These are phyloP conservation scores for Ascochyta clinopodiicola DNA, from an alignment of 2,329 filamentous ascomycete species.

Conservation along the genomic window DNA sequence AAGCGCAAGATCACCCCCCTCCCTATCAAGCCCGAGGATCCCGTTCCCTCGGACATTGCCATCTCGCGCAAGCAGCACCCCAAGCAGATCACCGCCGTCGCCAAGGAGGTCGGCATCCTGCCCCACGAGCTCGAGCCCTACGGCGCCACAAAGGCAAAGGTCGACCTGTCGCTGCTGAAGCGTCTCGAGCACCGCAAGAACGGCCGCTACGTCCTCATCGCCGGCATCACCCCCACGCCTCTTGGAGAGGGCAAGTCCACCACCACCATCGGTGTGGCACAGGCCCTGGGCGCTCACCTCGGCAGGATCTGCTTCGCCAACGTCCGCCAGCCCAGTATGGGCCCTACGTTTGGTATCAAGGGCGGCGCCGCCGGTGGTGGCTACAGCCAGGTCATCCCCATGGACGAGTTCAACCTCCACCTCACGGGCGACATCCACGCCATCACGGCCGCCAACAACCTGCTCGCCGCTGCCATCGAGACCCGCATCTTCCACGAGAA, in stretches of 20 bases:
- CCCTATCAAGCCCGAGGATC: slow-evolving; percentile 77
- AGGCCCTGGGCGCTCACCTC: slow-evolving; percentile 88
- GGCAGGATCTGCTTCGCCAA: slow-evolving; percentile 92
- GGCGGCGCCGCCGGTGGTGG: slow-evolving; percentile 95
- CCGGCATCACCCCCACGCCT: slow-evolving; percentile 95
- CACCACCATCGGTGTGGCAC: slow-evolving; percentile 92
- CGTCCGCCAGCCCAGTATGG: slow-evolving; percentile 94
- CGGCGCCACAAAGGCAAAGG: slow-evolving; percentile 94
- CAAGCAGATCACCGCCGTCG: slow-evolving; percentile 87
- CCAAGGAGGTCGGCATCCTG: slow-evolving; percentile 85
- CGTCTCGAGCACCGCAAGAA: slow-evolving; percentile 86
- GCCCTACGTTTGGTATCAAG: slow-evolving; percentile 98
- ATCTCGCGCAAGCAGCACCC: slow-evolving; percentile 88
- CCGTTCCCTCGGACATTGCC: slow-evolving; percentile 94
- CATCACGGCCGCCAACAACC: slow-evolving; percentile 95
- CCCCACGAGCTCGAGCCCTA: slow-evolving; percentile 92
- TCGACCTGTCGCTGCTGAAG: slow-evolving; percentile 81
- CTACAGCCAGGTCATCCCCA: slow-evolving; percentile 98
- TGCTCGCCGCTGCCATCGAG: slow-evolving; percentile 94
- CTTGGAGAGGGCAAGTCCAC: slow-evolving; percentile 98
- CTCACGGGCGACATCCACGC: slow-evolving; percentile 98
- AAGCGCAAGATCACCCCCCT: slow-evolving; percentile 79
- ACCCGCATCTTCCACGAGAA: slow-evolving; percentile 98
- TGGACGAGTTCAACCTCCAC: slow-evolving; percentile 99
- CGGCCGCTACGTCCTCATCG: slow-evolving; percentile 90